phyloP scores from a whole-genome alignment of 2,329 filamentous ascomycete species.

The Beauveria asiatica region DNA sequence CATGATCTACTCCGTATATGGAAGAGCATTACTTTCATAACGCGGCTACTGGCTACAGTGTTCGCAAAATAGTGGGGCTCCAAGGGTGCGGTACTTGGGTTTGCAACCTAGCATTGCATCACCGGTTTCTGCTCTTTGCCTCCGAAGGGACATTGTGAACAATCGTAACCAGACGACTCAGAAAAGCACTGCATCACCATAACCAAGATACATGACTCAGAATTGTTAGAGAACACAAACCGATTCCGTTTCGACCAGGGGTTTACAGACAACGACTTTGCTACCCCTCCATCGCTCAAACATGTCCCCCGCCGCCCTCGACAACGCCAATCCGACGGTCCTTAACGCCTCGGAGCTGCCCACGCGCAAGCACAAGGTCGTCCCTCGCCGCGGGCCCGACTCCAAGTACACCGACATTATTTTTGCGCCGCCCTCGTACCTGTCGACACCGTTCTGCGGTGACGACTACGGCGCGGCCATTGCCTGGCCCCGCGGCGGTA shows the following conservation, averaged over 20 bases:
- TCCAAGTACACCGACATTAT: constrained; percentile 39
- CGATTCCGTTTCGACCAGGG: background rate
- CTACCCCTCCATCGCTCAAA: constrained; percentile 5
- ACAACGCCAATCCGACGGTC: constrained; percentile 91
- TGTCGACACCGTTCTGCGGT: constrained; percentile 31
- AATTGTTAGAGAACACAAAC: background rate
- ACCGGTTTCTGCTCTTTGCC: background rate
- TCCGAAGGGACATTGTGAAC: background rate
- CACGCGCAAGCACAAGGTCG: constrained; percentile 52
- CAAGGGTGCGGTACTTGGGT: background rate
- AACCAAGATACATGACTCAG: no score
- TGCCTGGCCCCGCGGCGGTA: constrained; percentile 22
- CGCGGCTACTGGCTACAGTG: constrained; percentile 1
- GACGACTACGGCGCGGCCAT: constrained; percentile 21
- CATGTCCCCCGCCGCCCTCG: constrained; percentile 29
- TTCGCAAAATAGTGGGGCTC: constrained; percentile 4
- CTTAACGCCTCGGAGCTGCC: constrained; percentile 82
- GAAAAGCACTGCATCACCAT: background rate
- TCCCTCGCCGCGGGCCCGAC: constrained; percentile 38
- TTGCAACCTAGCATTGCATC: background rate
- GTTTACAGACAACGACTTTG: no score
- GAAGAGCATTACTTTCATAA: constrained; percentile 2
- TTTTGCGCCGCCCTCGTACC: constrained; percentile 36
- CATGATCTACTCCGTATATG: background rate
- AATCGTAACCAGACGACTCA: background rate